Evolutionary conservation across 495 filamentous ascomycete species (phyloP).

Genomic region (Xylaria bambusicola): DNA sequence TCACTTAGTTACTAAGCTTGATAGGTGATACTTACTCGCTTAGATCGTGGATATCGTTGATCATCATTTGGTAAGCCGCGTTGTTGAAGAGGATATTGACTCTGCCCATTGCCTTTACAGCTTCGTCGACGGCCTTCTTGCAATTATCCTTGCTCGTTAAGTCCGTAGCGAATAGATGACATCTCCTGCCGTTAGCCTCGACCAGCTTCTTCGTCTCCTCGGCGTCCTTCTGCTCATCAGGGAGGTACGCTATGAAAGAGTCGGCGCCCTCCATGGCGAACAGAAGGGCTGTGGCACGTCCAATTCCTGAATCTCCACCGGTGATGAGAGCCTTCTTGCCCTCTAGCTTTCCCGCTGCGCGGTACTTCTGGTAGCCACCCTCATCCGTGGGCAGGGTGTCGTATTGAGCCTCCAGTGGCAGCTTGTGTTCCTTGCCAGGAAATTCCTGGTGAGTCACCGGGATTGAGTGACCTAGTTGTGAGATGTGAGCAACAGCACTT

Average conservation of each 20-base stretch:
- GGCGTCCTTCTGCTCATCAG: slow-evolving; percentile 76
- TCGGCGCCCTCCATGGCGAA: slow-evolving; percentile 85
- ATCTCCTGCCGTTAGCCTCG: slow-evolving; percentile 63
- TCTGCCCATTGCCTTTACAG: slow-evolving; percentile 62
- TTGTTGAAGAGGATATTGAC: slow-evolving; percentile 85
- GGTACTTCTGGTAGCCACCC: slow-evolving; percentile 72
- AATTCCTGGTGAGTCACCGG: slow-evolving; percentile 68
- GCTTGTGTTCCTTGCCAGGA: slow-evolving; percentile 67
- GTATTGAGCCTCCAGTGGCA: slow-evolving; percentile 63
- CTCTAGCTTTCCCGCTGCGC: slow-evolving; percentile 73
- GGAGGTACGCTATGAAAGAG: slow-evolving; percentile 71
- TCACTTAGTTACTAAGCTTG: no score
- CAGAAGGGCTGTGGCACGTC: slow-evolving; percentile 74
- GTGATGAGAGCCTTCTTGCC: slow-evolving; percentile 80
- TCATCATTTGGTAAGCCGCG: slow-evolving; percentile 74
- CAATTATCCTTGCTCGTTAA: slow-evolving; percentile 66
- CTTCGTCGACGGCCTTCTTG: slow-evolving; percentile 66
- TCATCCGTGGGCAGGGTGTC: slow-evolving; percentile 70
- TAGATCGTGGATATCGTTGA: slow-evolving; percentile 69
- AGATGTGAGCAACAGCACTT: background rate
- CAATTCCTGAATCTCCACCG: slow-evolving; percentile 81
- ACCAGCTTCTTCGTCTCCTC: slow-evolving; percentile 70
- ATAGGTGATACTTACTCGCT: slow-evolving; percentile 58
- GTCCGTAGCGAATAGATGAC: slow-evolving; percentile 62
- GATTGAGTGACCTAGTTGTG: slow-evolving; percentile 60